These are phyloP conservation scores for Cladophialophora carrionii DNA, from an alignment of 2,329 filamentous ascomycete genomes.

Conservation along the genomic window DNA sequence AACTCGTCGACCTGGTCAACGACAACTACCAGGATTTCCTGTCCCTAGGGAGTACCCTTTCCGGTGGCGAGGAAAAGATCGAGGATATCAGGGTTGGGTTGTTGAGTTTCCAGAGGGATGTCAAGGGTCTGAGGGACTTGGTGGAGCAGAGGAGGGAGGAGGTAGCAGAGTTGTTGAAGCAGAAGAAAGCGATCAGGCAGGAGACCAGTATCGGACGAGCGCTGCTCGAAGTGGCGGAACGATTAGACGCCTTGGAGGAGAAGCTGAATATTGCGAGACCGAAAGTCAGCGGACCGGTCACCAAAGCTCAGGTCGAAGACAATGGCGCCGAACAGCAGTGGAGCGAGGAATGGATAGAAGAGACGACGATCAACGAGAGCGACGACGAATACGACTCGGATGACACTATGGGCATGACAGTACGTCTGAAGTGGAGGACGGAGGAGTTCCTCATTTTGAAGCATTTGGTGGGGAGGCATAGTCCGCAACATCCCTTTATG, in stretches of 20 bases:
- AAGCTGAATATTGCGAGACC: slow-evolving; percentile 68
- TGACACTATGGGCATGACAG: slow-evolving; percentile 40
- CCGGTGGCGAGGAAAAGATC: slow-evolving; percentile 86
- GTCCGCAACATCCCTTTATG: slow-evolving; percentile 66
- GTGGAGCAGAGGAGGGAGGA: slow-evolving; percentile 68
- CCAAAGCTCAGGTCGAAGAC: slow-evolving; percentile 35
- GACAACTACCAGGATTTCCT: slow-evolving; percentile 92
- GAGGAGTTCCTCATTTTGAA: slow-evolving; percentile 62
- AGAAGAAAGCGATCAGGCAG: slow-evolving; percentile 55
- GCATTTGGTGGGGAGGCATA: slow-evolving; percentile 56
- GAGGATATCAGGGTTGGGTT: slow-evolving; percentile 87
- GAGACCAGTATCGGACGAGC: slow-evolving; percentile 65
- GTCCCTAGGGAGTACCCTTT: slow-evolving; percentile 75
- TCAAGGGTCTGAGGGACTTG: slow-evolving; percentile 70
- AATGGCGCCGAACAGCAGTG: slow-evolving; percentile 43
- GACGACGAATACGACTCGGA: slow-evolving; percentile 44
- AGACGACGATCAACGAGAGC: slow-evolving; percentile 43
- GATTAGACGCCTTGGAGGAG: slow-evolving; percentile 64
- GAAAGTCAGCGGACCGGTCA: slow-evolving; percentile 30
- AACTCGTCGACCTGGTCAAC: slow-evolving; percentile 93
- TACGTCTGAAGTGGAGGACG: slow-evolving; percentile 53
- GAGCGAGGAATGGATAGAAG: slow-evolving; percentile 43
- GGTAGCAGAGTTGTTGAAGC: slow-evolving; percentile 63
- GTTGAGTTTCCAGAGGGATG: slow-evolving; percentile 79
- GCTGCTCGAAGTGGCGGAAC: slow-evolving; percentile 51